Conservation (phyloP, 306 rosid genomes). For the Prinsepia uniflora region DNA sequence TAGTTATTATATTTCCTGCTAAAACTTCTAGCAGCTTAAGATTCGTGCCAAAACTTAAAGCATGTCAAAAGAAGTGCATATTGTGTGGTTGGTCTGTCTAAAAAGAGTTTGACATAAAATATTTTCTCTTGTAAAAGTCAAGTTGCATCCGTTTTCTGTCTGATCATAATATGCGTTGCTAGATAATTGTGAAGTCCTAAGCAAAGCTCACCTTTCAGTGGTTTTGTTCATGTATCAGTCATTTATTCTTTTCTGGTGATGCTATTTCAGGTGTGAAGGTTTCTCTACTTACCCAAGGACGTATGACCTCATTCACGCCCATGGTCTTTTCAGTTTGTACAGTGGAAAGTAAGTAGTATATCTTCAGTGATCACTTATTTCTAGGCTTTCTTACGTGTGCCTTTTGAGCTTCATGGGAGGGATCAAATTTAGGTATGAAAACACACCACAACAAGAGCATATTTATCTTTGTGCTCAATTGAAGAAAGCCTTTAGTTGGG, state of each 20-base stretch:
- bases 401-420: not conserved
- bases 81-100: not conserved
- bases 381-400: not conserved
- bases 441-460: not conserved
- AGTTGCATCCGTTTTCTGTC: not conserved
- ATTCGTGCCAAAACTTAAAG: not conserved
- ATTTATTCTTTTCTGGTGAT: conserved; percentile 17
- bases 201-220: not conserved
- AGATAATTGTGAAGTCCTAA: conserved; percentile 3
- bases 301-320: conserved; percentile 88
- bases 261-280: conserved; percentile 72
- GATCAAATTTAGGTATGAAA: not conserved
- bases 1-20: not conserved
- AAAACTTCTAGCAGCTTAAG: not conserved
- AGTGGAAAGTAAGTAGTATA: conserved; percentile 60
- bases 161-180: not conserved
- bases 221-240: not conserved
- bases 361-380: conserved; percentile 11
- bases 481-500: not conserved
- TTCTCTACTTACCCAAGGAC: conserved; percentile 97
- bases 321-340: conserved; percentile 77
- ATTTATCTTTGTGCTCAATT: not conserved
- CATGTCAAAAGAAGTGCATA: not conserved
- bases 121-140: not conserved
- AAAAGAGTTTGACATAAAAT: not conserved